These are phyloP conservation scores for Elongisporangium prolatum DNA, from an alignment of 352 stramenopile species.

Conservation along the genomic window DNA sequence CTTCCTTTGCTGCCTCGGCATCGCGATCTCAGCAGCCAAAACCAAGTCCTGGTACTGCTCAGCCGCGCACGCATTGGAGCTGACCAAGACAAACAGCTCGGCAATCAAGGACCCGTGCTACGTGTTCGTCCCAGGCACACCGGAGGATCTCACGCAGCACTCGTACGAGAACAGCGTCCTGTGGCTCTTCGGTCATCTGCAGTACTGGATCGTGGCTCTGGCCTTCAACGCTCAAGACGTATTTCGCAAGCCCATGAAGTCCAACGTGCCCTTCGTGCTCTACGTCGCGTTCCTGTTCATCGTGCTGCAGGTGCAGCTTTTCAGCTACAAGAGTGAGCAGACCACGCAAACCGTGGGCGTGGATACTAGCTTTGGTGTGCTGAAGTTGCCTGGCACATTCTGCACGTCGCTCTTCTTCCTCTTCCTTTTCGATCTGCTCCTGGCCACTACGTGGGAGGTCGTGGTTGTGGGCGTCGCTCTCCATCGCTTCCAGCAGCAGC, in stretches of 20 bases:
- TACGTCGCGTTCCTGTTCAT: conserved; percentile 53
- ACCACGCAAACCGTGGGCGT: conserved; percentile 40
- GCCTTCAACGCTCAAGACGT: conserved; percentile 60
- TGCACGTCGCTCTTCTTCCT: conserved; percentile 61
- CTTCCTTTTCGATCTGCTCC: conserved; percentile 55
- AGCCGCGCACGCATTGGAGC: conserved; percentile 29
- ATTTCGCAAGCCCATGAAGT: conserved; percentile 53
- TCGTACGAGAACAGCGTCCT: conserved; percentile 78
- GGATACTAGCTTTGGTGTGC: conserved; percentile 54
- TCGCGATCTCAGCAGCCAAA: conserved; percentile 47
- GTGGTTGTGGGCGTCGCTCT: conserved; percentile 51
- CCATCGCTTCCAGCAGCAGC: conserved; percentile 41
- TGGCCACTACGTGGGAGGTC: conserved; percentile 56
- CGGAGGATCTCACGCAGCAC: conserved; percentile 50
- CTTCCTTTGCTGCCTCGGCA: conserved; percentile 48
- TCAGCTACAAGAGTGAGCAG: conserved; percentile 56
- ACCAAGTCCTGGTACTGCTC: conserved; percentile 63
- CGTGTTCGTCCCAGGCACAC: conserved; percentile 42
- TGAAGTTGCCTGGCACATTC: conserved; percentile 46
- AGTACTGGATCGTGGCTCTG: conserved; percentile 72
- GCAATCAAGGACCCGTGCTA: conserved; percentile 59
- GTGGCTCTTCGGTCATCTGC: conserved; percentile 74
- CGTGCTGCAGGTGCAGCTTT: conserved; percentile 54
- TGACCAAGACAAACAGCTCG: conserved; percentile 34
- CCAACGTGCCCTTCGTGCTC: conserved; percentile 44